Evolutionary conservation across 179 eudicot species (phyloP).

Genomic region (Silene vulgaris): DNA sequence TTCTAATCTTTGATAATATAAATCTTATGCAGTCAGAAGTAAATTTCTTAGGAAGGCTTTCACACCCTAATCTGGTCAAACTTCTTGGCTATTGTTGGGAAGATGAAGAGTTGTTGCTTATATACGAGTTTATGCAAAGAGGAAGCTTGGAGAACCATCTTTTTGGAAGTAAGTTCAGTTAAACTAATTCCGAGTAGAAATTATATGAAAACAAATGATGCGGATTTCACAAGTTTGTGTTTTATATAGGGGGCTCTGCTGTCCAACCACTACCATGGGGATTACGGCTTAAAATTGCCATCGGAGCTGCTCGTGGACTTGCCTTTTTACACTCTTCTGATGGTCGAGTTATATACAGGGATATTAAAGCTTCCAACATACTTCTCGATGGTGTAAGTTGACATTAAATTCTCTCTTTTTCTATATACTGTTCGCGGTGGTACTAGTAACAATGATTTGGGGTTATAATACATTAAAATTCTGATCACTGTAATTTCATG

Average conservation of each 20-base stretch:
- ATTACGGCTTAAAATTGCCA: conserved; percentile 40
- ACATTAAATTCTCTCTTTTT: neutral
- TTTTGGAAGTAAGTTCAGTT: conserved; percentile 56
- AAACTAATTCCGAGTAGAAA: conserved; percentile 25
- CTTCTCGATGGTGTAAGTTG: conserved; percentile 47
- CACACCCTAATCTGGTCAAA: conserved; percentile 71
- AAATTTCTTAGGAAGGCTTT: conserved; percentile 66
- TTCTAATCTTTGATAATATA: neutral
- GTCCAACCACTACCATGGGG: conserved; percentile 20
- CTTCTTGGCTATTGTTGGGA: conserved; percentile 74
- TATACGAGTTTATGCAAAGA: conserved; percentile 61
- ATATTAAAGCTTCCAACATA: conserved; percentile 60
- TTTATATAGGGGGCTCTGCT: conserved; percentile 8
- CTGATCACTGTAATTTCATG: neutral
- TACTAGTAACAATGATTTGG: neutral
- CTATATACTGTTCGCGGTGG: conserved; percentile 3
- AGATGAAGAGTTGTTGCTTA: conserved; percentile 57
- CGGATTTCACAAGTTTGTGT: neutral
- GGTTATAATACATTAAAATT: neutral
- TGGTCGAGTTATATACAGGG: conserved; percentile 43
- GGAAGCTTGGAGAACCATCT: conserved; percentile 84
- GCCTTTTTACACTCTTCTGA: conserved; percentile 50
- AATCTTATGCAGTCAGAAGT: conserved; percentile 54
- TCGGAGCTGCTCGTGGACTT: conserved; percentile 62
- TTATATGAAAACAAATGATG: neutral